Evolutionary conservation across 2,329 filamentous ascomycete species (phyloP).

Genomic region (Scedosporium apiospermum): DNA sequence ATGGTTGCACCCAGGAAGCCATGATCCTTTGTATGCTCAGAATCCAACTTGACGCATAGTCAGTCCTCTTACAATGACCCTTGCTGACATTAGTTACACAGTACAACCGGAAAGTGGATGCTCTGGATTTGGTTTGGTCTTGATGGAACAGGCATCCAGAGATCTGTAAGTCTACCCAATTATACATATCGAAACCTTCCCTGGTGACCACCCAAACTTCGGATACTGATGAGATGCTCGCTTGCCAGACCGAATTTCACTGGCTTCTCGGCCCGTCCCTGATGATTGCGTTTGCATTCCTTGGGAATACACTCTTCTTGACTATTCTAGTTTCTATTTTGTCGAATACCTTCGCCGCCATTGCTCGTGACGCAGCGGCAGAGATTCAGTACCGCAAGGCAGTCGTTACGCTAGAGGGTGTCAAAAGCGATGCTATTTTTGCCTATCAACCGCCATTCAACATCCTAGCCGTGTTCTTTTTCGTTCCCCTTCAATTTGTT

Average conservation of each 20-base stretch:
- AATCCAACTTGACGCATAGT: conserved; percentile 21
- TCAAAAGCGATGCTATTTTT: conserved; percentile 77
- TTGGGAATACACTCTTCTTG: conserved; percentile 82
- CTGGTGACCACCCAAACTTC: not conserved
- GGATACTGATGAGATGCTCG: not conserved
- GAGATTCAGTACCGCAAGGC: conserved; percentile 77
- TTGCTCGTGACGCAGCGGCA: conserved; percentile 66
- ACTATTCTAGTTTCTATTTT: conserved; percentile 83
- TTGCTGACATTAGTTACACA: conserved; percentile 13
- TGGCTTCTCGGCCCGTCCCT: conserved; percentile 67
- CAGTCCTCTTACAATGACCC: not conserved
- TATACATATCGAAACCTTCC: too few species aligned
- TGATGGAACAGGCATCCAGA: conserved; percentile 57
- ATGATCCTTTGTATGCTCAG: conserved; percentile 18
- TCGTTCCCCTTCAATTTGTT: conserved; percentile 70
- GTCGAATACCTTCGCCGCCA: conserved; percentile 72
- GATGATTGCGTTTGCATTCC: conserved; percentile 77
- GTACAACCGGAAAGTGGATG: conserved; percentile 81
- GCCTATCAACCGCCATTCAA: conserved; percentile 80
- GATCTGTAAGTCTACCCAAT: conserved; percentile 33
- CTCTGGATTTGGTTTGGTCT: conserved; percentile 88
- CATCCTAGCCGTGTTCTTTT: conserved; percentile 61
- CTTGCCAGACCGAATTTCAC: conserved; percentile 57
- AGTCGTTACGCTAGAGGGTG: conserved; percentile 74
- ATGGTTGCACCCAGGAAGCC: conserved; percentile 62